Evolutionary conservation across 2,329 filamentous ascomycete species (phyloP).

Genomic region (Aspergillus sp.): DNA sequence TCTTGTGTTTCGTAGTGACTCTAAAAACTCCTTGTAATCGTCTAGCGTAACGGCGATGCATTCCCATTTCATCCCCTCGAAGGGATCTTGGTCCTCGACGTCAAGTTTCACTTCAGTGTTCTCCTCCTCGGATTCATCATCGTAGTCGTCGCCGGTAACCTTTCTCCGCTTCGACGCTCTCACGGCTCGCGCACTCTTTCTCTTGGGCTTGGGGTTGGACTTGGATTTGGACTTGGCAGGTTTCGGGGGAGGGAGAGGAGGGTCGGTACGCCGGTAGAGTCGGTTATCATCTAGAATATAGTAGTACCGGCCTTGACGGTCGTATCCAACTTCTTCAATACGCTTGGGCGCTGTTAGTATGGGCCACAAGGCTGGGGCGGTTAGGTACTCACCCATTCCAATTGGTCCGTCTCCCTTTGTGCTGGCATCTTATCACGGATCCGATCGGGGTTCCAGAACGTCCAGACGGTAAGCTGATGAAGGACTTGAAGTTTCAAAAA

Average conservation of each 20-base stretch:
- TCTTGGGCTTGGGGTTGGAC: slow-evolving; percentile 63
- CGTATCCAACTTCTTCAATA: slow-evolving; percentile 66
- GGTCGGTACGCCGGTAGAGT: slow-evolving; percentile 83
- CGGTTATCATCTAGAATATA: slow-evolving; percentile 93
- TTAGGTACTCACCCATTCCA: slow-evolving; percentile 69
- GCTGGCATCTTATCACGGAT: slow-evolving; percentile 85
- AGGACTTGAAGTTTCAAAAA: slow-evolving; percentile 77
- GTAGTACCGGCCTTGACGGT: slow-evolving; percentile 80
- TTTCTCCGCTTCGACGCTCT: slow-evolving; percentile 74
- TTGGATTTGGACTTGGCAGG: slow-evolving; percentile 62
- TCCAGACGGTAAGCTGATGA: slow-evolving; percentile 87
- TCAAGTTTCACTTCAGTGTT: slow-evolving; percentile 37
- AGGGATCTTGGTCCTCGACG: slow-evolving; percentile 64
- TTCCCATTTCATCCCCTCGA: slow-evolving; percentile 83
- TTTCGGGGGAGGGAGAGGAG: slow-evolving; percentile 59
- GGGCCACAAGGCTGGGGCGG: neutral
- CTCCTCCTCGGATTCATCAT: slow-evolving; percentile 45
- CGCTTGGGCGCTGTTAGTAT: slow-evolving; percentile 36
- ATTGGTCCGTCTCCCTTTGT: slow-evolving; percentile 76
- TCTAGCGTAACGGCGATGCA: slow-evolving; percentile 79
- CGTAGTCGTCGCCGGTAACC: slow-evolving; percentile 37
- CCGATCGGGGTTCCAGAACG: slow-evolving; percentile 81
- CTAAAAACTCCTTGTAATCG: slow-evolving; percentile 73
- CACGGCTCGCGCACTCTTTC: slow-evolving; percentile 62
- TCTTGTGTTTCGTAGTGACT: slow-evolving; percentile 69